Evolutionary conservation across 2,329 filamentous ascomycete genomes (phyloP), one percentile per base, ranked within the genome.

Genomic region (Colletotrichum brevisporum): DNA sequence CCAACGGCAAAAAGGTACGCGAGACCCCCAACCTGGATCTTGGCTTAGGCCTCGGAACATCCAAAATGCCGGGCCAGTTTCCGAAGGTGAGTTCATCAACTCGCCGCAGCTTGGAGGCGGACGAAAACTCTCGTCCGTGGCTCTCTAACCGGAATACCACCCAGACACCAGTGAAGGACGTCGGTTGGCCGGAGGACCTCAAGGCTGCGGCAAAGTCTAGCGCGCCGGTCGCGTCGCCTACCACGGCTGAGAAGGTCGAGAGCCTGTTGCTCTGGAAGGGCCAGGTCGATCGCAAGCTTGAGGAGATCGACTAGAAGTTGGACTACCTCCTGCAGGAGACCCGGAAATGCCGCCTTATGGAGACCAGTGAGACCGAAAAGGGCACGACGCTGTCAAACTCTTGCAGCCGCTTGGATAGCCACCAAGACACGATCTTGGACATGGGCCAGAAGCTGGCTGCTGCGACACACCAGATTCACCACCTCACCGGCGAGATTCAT

Each of bases 381-480:
- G 62, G 66, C 31, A 69, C 66, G 2, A 66, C 18, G 43, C 45
- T 61, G 4, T 18, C 24, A 15, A 61, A 69, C 26, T 47, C 50
- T n/a, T 69, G 66, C 36, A 31, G 24, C 13, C 54, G 61, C 1
- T 50, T 65, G 13, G 61, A 69, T 43, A 43, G 48, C 15, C 66
- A 66, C n/a, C 27, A 60, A 6, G 48, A 66, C 2, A 52, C 12
- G 31, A 56, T 61, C 21, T 2, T 43, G 27, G 6, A 45, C 21
- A 53, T 56, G 16, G 48, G 18, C 45, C 53, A 48, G n/a, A 48
- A 41, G 12, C 39, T 68, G 18, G 60, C 43, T 3, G 21, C 47
- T 12, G 47, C 60, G 24, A 58, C 6, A 3, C 43, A 31, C 18
- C 66, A 68, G 24, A 41, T 68, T 2, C 27, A 55, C 5, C 13